Conservation (phyloP, 805 yeast genomes). For the Metschnikowia picachoensis region DNA sequence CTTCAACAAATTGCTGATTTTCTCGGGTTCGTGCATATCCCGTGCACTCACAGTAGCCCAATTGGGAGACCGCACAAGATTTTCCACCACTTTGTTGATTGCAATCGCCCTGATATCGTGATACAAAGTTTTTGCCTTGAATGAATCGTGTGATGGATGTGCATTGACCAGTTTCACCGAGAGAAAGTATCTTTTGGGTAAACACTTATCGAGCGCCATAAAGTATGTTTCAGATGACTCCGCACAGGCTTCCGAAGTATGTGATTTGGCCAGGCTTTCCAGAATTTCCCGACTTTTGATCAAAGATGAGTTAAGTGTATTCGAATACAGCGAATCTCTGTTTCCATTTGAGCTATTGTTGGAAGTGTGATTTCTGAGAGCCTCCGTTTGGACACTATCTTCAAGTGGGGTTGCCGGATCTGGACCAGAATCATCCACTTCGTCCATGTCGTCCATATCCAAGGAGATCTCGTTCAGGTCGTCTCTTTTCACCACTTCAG, state of each 20-base stretch:
- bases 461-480: constrained; percentile 19
- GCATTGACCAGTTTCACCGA: constrained; percentile 44
- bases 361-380: no score
- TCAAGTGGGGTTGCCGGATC: no score
- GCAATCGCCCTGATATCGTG: constrained; percentile 33
- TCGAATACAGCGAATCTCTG: no score
- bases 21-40: constrained; percentile 15
- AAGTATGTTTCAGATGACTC: constrained; percentile 41
- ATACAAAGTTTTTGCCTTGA: constrained; percentile 14
- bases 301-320: no score
- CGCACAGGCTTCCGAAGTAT: background rate
- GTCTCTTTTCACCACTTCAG: constrained; percentile 1
- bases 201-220: constrained; percentile 81
- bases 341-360: no score
- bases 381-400: no score
- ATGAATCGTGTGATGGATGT: constrained; percentile 14
- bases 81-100: constrained; percentile 34
- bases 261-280: background rate
- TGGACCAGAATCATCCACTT: background rate
- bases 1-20: constrained; percentile 13
- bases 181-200: constrained; percentile 58
- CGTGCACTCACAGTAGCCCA: constrained; percentile 14
- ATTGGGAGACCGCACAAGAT: constrained; percentile 14
- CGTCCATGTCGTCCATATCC: constrained; percentile 19
- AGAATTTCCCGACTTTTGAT: background rate